phyloP scores from a whole-genome alignment of 2,329 filamentous ascomycete species.

The Nigrospora oryzae region DNA sequence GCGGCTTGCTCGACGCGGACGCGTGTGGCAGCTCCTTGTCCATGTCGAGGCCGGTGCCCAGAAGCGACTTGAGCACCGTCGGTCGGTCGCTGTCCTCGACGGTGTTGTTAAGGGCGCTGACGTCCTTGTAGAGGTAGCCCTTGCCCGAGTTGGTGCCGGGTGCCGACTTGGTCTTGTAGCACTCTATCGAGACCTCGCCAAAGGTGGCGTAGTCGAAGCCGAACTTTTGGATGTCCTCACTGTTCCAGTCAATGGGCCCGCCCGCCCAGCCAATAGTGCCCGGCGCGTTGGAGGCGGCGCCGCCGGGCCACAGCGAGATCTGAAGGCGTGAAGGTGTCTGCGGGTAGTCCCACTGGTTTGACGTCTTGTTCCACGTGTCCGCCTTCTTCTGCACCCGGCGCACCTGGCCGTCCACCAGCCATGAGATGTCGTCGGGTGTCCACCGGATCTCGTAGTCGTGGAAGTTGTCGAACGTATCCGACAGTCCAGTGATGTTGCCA shows the following conservation, averaged over 20 bases:
- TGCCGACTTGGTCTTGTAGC: constrained; percentile 57
- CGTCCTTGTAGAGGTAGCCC: constrained; percentile 68
- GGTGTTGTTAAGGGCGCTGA: constrained; percentile 62
- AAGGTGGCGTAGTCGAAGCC: constrained; percentile 87
- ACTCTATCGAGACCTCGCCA: constrained; percentile 70
- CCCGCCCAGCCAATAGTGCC: constrained; percentile 91
- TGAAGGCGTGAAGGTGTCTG: constrained; percentile 88
- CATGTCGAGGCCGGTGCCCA: constrained; percentile 75
- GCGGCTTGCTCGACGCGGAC: constrained; percentile 16
- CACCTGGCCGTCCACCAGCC: constrained; percentile 75
- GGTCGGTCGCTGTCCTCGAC: constrained; percentile 66
- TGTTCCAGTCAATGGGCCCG: constrained; percentile 81
- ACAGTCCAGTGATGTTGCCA: constrained; percentile 53
- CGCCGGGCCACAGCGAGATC: constrained; percentile 93
- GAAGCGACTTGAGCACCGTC: constrained; percentile 70
- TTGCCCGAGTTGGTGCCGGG: constrained; percentile 62
- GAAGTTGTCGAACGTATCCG: constrained; percentile 66
- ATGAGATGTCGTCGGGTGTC: constrained; percentile 78
- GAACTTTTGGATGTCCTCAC: constrained; percentile 67
- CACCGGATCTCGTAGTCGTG: constrained; percentile 93
- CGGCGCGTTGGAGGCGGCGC: constrained; percentile 65
- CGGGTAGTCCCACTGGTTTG: constrained; percentile 77
- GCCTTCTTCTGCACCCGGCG: constrained; percentile 66
- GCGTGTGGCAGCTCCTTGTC: constrained; percentile 24
- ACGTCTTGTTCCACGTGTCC: constrained; percentile 79